Conservation (phyloP, 2,329 filamentous ascomycete genomes). For the Cryoendolithus antarcticus region DNA sequence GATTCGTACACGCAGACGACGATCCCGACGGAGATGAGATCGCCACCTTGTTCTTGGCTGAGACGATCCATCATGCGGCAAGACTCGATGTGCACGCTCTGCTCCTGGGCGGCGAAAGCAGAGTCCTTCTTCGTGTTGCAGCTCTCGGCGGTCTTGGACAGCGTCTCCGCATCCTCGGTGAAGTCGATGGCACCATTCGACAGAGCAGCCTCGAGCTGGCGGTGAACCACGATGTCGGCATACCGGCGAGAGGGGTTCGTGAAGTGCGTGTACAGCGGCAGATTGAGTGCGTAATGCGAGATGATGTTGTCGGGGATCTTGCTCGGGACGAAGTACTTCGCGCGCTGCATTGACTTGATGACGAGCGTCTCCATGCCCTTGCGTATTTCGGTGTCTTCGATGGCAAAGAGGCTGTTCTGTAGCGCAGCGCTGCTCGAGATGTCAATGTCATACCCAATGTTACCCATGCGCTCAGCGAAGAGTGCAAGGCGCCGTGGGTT, state of each 20-base stretch:
- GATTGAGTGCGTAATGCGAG: constrained; percentile 83
- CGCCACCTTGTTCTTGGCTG: constrained; percentile 72
- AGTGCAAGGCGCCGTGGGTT: constrained; percentile 81
- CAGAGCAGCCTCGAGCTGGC: constrained; percentile 78
- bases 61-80: constrained; percentile 93
- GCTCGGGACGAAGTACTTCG: constrained; percentile 83
- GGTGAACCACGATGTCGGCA: constrained; percentile 87
- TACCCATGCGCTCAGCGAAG: constrained; percentile 85
- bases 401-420: constrained; percentile 89
- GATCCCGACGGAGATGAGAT: constrained; percentile 89
- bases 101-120: constrained; percentile 91
- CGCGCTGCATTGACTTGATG: constrained; percentile 89
- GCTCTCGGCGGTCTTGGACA: constrained; percentile 85
- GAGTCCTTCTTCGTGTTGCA: constrained; percentile 99
- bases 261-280: constrained; percentile 93
- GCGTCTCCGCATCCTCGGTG: constrained; percentile 71
- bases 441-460: constrained; percentile 82
- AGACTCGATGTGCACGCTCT: constrained; percentile 96
- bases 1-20: constrained; percentile 97
- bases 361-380: constrained; percentile 97
- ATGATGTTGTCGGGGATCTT: constrained; percentile 67
- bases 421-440: constrained; percentile 77
- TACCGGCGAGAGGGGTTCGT: constrained; percentile 91
- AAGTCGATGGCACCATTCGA: constrained; percentile 75
- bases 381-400: constrained; percentile 76